Conservation (phyloP, 306 rosid species). For the Ochetophila trinervis region DNA sequence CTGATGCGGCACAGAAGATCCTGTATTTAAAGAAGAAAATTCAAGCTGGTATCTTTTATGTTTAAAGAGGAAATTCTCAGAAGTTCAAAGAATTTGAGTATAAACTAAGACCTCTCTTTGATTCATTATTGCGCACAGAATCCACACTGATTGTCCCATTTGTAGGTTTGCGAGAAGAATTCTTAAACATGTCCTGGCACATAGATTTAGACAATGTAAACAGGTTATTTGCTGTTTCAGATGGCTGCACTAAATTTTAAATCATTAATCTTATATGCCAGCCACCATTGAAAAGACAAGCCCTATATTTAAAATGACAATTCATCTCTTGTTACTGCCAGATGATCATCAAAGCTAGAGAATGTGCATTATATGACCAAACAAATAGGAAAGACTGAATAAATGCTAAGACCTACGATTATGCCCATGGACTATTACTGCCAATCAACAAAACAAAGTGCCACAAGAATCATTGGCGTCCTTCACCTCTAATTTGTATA, state of each 20-base stretch:
- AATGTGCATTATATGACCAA: too few species aligned
- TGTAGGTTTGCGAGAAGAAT: constrained; percentile 36
- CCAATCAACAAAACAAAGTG: too few species aligned
- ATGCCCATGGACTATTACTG: too few species aligned
- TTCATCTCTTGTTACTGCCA: too few species aligned
- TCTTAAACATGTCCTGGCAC: constrained; percentile 59
- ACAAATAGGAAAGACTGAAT: too few species aligned
- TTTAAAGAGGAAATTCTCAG: not conserved
- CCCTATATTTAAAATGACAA: too few species aligned
- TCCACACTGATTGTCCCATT: constrained; percentile 31
- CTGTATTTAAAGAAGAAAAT: constrained; percentile 39
- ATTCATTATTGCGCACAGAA: constrained; percentile 26
- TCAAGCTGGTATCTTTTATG: not conserved
- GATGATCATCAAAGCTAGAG: too few species aligned
- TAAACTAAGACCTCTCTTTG: constrained; percentile 35
- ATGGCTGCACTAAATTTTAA: constrained; percentile 13
- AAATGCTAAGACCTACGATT: too few species aligned
- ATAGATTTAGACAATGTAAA: constrained; percentile 31
- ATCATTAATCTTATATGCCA: not conserved
- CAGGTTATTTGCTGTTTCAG: constrained; percentile 15
- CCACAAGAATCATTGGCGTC: too few species aligned
- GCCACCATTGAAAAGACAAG: not conserved
- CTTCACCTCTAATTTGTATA: too few species aligned
- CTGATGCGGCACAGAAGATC: constrained; percentile 35
- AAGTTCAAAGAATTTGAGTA: constrained; percentile 6